Evolutionary conservation across 495 filamentous ascomycete genomes (phyloP), one percentile per base, ranked within the genome.

Genomic region (Penicillium silybi): DNA sequence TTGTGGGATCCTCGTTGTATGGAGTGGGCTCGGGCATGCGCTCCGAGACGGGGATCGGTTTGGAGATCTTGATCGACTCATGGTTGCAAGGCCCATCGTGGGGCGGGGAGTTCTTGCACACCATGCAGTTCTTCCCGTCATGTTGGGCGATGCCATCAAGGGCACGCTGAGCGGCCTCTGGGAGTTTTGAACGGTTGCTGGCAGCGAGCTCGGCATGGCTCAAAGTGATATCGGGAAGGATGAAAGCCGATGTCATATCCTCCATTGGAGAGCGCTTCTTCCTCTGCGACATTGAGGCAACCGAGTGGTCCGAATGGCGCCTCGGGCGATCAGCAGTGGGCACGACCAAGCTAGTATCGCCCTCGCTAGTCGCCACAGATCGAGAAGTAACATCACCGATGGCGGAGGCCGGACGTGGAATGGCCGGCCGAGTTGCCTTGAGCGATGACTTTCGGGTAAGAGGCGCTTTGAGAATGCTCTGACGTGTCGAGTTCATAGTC

Each of bases 231-330:
- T 89, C 85, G 22, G 84, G 83, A 19, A 87, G 60, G 48, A 88
- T 85, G 65, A 91, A 89, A 10, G 85, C 88, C n/a, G 88, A 92
- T 1, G 89, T 92, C 84, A 90, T 85, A 48, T 87, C 83, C 11
- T 83, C 80, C 20, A 64, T 54, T 19, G 65, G 45, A 15, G 64
- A 65, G 15, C 62, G 65, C 41, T 68, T 73, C 19, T 66, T 70
- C 9, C 64, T 62, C 18, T 61, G 63, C 20, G 64, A 53, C 7
- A 51, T 27, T 2, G 64, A 41, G 1, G 59, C 51, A 6, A 68
- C 52, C 2, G 72, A 72, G 50, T 74, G 64, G 9, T 80, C 76
- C 13, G 77, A 80, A 50, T 79, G 69, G 18, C 76, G 72, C 46
- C 74, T 56, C 7, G 59, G 61, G 26, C 77, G 75, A 41, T 71